Conservation (phyloP, 345 rosid species). For the Melaleuca quinquenervia region DNA sequence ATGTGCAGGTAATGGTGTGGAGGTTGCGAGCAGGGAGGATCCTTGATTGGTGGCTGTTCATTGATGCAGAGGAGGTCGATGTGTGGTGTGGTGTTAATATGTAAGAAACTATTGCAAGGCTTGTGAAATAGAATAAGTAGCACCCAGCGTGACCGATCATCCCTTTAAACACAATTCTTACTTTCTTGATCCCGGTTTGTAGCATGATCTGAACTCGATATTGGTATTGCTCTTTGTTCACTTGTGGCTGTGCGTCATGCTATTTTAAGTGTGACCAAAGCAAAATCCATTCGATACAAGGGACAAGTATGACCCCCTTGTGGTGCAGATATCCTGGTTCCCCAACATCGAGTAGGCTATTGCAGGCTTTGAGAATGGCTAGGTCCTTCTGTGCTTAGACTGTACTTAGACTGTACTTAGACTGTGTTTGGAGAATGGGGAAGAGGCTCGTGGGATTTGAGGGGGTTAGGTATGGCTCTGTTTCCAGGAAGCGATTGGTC, state of each 20-base stretch:
- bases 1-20: constrained; percentile 80
- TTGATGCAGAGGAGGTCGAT: background rate
- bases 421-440: background rate
- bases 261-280: background rate
- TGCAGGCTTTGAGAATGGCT: background rate
- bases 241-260: background rate
- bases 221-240: background rate
- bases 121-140: background rate
- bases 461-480: background rate
- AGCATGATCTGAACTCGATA: background rate
- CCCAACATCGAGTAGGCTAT: background rate
- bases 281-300: background rate
- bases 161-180: background rate
- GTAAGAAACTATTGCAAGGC: background rate
- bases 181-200: background rate
- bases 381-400: background rate
- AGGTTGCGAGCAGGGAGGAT: constrained; percentile 55
- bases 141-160: background rate
- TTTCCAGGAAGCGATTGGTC: background rate
- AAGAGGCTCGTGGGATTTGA: background rate
- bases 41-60: background rate
- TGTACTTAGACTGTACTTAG: background rate
- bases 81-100: background rate
- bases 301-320: background rate
- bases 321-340: background rate